Percentiles rank a stretch among this genome's conserved stretches.
These are phyloP conservation scores for Bipolaris gigantea DNA, from an alignment of 2,329 filamentous ascomycete genomes.

Conservation along the genomic window DNA sequence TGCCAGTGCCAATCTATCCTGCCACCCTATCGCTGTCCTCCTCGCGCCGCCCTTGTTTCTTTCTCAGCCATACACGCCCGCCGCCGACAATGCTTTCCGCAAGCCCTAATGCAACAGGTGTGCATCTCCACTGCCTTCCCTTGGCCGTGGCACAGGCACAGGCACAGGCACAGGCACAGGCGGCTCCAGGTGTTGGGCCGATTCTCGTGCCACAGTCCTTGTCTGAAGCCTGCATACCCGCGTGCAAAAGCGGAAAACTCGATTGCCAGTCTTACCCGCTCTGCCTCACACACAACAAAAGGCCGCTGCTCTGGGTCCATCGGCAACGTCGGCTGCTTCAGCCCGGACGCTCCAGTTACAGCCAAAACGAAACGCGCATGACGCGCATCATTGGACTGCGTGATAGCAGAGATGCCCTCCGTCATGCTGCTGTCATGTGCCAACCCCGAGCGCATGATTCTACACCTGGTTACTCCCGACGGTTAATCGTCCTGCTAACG, in stretches of 20 bases:
- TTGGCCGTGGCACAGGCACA: conserved; percentile 23
- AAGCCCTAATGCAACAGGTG: neutral
- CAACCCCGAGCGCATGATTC: neutral
- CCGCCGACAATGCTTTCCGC: neutral
- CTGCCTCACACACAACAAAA: conserved; percentile 10
- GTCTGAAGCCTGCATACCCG: conserved; percentile 29
- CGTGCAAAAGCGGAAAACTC: conserved; percentile 1
- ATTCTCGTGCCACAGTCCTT: conserved; percentile 29
- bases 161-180: no score
- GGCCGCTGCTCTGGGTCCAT: conserved; percentile 2
- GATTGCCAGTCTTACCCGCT: neutral
- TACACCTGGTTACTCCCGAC: neutral
- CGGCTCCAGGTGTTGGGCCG: conserved; percentile 19
- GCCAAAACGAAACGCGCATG: conserved; percentile 20
- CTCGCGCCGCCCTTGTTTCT: conserved; percentile 3
- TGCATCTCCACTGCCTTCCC: neutral
- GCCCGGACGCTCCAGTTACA: conserved; percentile 11
- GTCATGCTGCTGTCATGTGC: conserved; percentile 4
- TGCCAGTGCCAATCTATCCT: conserved; percentile 15
- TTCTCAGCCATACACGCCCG: neutral
- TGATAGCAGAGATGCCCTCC: neutral
- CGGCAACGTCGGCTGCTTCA: conserved; percentile 20
- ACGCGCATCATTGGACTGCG: conserved; percentile 8
- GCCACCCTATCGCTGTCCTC: conserved; percentile 5
- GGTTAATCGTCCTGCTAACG: neutral